Base-by-base conservation (phyloP, 2,329 filamentous ascomycete genomes). In the Pseudonectria buxi region DNA sequence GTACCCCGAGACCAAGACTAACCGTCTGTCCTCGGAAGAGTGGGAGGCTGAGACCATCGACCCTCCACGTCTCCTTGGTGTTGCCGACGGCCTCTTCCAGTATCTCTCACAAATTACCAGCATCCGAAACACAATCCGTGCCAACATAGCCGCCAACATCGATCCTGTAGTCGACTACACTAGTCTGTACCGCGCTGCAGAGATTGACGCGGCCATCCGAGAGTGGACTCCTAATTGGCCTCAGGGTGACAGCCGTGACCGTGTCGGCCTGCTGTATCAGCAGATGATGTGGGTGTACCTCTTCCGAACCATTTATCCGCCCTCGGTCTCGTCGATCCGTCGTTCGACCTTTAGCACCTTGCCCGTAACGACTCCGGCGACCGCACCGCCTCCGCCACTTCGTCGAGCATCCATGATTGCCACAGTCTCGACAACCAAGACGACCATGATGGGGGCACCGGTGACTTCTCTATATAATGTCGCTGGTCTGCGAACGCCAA, bases 81-180 rank as follows among this genome's bases (percentile, higher is more conserved):
- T 94, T 16, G 78, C 83, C 27, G 87, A 95, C 51, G 86, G 86
- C 1, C 67, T 95, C 2, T 88, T 94, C 54, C 72, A 75, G 24
- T 81, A 84, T 53, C 79, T 95, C 22, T 81, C 82, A 7, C 78
- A 85, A 51, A 90, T 94, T 41, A 87, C 85, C 2, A 74, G 76
- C 10, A 74, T 95, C 26, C 76, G 87, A 28, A 83, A 89, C 57
- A 71, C 71, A 3, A 83, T 94, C 42, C 76, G 88, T 6, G 65
- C 68, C 24, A 79, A 86, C 33, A 80, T 87, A 47, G 69, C 35
- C 55, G 72, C 35, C 65, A 46, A 75, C 4, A 62, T 76, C 3
- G 79, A 86, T 33, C 84, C 83, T 0, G 69, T 75, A 0, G 80
- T 89, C 28, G 81, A 88, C 57, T 88, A 87, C 53, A 71, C 74